These are phyloP conservation scores for Lachnellula occidentalis DNA, from an alignment of 2,329 filamentous ascomycete genomes.

Conservation along the genomic window DNA sequence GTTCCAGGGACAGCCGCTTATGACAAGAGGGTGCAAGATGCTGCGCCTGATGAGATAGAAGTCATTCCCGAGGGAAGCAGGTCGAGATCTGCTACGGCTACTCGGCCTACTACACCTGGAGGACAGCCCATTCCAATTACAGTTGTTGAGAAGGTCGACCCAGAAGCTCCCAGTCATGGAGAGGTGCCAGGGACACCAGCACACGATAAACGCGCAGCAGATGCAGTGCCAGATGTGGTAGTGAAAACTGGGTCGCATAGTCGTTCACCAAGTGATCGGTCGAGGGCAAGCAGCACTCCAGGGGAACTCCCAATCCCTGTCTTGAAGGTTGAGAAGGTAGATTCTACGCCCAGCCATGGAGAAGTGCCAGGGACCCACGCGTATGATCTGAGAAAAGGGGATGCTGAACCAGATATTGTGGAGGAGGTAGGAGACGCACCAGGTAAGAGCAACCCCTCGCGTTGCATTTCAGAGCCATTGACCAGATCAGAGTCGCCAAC, in stretches of 20 bases:
- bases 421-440: conserved; percentile 41
- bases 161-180: conserved; percentile 48
- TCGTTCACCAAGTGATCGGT: conserved; percentile 19
- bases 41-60: conserved; percentile 55
- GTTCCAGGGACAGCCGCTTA: conserved; percentile 57
- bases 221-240: conserved; percentile 58
- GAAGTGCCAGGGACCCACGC: conserved; percentile 57
- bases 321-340: conserved; percentile 53
- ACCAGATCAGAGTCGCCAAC: conserved; percentile 56
- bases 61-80: conserved; percentile 17
- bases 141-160: conserved; percentile 51
- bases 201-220: conserved; percentile 48
- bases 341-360: conserved; percentile 51
- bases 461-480: conserved; percentile 45
- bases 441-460: conserved; percentile 46
- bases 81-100: not conserved
- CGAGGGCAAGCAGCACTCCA: conserved; percentile 27
- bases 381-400: conserved; percentile 48
- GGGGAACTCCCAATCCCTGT: conserved; percentile 46
- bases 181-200: conserved; percentile 57
- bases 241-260: conserved; percentile 32
- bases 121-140: conserved; percentile 48
- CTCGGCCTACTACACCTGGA: conserved; percentile 20
- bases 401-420: conserved; percentile 57
- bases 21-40: conserved; percentile 50